Evolutionary conservation across 257 asterid genomes (phyloP).

Genomic region (Fraxinus excelsior): DNA sequence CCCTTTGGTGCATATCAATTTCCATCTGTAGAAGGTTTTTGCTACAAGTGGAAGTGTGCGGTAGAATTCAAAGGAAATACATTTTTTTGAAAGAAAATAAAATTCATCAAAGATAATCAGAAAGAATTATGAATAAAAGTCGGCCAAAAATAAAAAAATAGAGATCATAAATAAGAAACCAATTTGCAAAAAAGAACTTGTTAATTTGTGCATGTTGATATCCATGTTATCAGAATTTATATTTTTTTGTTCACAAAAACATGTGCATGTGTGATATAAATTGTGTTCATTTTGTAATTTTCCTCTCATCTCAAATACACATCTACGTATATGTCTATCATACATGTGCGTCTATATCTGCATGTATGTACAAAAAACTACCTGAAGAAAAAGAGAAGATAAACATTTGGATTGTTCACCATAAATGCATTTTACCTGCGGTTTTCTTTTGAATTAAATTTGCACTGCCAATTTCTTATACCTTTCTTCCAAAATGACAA

Average conservation of each 20-base stretch:
- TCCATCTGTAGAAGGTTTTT: not conserved
- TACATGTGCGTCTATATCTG: not conserved
- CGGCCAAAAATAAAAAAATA: too few species aligned
- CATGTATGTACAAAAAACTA: not conserved
- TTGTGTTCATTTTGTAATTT: not conserved
- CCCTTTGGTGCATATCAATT: not conserved
- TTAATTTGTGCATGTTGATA: not conserved
- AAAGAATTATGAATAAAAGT: not conserved
- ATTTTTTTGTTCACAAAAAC: not conserved
- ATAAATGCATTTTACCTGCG: not conserved
- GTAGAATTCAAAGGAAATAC: not conserved
- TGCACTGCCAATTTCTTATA: not conserved
- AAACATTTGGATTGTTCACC: not conserved
- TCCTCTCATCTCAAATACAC: not conserved
- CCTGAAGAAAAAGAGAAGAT: not conserved
- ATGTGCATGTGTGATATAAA: not conserved
- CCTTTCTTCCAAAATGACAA: not conserved
- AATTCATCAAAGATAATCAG: not conserved
- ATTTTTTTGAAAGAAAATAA: not conserved
- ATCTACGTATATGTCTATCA: not conserved
- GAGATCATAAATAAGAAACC: not conserved
- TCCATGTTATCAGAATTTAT: not conserved
- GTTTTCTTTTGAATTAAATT: not conserved
- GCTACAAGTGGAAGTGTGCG: not conserved
- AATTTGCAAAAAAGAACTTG: not conserved